Conservation (phyloP, 768 basidiomycete genomes). For the Inosperma sp. region DNA sequence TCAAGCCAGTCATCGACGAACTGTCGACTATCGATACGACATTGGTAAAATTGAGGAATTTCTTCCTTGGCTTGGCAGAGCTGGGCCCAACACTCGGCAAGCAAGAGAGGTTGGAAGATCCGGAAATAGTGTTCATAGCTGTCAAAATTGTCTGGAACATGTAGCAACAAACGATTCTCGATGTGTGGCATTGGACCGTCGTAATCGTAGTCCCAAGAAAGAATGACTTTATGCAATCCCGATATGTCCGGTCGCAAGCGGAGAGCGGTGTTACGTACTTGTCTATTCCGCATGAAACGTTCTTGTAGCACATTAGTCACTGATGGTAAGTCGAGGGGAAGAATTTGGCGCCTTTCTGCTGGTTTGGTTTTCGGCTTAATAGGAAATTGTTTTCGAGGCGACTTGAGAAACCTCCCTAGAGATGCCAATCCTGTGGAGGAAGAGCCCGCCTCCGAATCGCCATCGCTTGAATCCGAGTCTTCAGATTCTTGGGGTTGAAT, state of each 20-base stretch:
- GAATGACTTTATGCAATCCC: slow-evolving; percentile 65
- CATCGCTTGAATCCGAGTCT: slow-evolving; percentile 43
- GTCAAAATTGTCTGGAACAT: slow-evolving; percentile 63
- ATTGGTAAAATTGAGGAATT: slow-evolving; percentile 45
- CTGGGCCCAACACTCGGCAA: slow-evolving; percentile 91
- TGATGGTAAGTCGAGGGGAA: slow-evolving; percentile 53
- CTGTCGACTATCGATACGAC: slow-evolving; percentile 62
- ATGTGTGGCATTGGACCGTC: slow-evolving; percentile 58
- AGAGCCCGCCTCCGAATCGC: slow-evolving; percentile 45
- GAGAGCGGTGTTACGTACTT: slow-evolving; percentile 55
- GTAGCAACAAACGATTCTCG: slow-evolving; percentile 31
- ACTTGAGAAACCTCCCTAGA: slow-evolving; percentile 56
- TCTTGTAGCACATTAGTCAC: slow-evolving; percentile 43
- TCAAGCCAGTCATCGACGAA: slow-evolving; percentile 83
- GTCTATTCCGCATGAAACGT: slow-evolving; percentile 52
- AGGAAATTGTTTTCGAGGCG: slow-evolving; percentile 42
- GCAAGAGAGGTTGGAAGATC: slow-evolving; percentile 79
- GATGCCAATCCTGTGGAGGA: slow-evolving; percentile 45
- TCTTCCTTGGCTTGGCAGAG: slow-evolving; percentile 75
- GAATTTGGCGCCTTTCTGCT: slow-evolving; percentile 57
- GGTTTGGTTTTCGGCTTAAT: slow-evolving; percentile 41
- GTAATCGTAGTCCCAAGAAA: slow-evolving; percentile 86
- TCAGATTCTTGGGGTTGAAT: slow-evolving; percentile 20
- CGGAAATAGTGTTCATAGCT: slow-evolving; percentile 63
- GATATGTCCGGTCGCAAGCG: slow-evolving; percentile 82